These are phyloP conservation scores for Solanum chmielewskii DNA, from an alignment of 257 asterid genomes.

Conservation along the genomic window DNA sequence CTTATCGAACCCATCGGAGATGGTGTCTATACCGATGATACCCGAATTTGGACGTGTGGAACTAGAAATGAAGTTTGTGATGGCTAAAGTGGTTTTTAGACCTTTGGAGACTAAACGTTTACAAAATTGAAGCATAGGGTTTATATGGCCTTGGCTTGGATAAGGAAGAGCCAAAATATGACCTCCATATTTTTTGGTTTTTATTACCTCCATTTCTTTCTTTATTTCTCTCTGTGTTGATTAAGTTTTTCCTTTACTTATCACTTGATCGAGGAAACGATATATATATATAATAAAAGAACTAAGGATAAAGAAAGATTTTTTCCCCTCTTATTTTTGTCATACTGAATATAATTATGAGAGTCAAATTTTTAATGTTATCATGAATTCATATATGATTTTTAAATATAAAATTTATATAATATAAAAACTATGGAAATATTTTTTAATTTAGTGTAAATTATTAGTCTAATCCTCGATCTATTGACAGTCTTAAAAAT, in stretches of 20 bases:
- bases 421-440: neutral
- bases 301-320: neutral
- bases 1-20: slow-evolving; percentile 71
- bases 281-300: neutral
- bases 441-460: too few relatives aligned
- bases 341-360: neutral
- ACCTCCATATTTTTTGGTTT: neutral
- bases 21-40: slow-evolving; percentile 24
- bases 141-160: slow-evolving; percentile 91
- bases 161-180: slow-evolving; percentile 59
- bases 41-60: slow-evolving; percentile 23
- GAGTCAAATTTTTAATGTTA: neutral
- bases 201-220: slow-evolving; percentile 12
- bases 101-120: slow-evolving; percentile 56
- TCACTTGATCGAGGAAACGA: neutral
- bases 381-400: too few relatives aligned
- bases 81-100: slow-evolving; percentile 34
- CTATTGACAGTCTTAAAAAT: neutral
- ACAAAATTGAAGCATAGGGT: slow-evolving; percentile 61
- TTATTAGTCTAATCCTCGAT: neutral
- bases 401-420: too few relatives aligned
- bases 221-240: neutral
- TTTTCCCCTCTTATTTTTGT: neutral
- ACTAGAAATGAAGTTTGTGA: slow-evolving; percentile 50
- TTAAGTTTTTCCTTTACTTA: neutral